A percentile compares a stretch with the other conserved stretches of the same genome.
Conservation (phyloP, 495 filamentous ascomycete genomes). For the Talaromyces wortmannii region DNA sequence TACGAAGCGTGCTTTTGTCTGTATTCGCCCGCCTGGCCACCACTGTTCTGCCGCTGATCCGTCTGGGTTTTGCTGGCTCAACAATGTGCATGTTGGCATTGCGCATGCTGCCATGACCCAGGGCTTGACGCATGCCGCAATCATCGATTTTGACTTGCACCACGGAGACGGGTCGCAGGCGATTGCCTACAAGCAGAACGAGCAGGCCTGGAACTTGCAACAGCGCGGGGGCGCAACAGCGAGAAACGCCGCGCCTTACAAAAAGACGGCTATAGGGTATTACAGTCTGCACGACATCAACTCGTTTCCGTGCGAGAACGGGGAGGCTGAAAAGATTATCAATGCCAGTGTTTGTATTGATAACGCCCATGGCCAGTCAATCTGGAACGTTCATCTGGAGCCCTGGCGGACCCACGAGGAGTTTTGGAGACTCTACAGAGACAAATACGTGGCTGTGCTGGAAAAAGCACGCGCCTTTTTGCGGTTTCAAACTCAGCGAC, state of each 20-base stretch:
- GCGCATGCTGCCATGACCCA: constrained; percentile 76
- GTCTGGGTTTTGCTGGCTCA: constrained; percentile 97
- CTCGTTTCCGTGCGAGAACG: constrained; percentile 88
- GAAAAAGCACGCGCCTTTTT: constrained; percentile 76
- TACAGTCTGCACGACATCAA: constrained; percentile 97
- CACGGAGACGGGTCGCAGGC: constrained; percentile 94
- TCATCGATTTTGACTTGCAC: constrained; percentile 94
- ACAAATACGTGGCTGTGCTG: constrained; percentile 65
- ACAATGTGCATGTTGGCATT: constrained; percentile 96
- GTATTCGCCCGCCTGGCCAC: constrained; percentile 81
- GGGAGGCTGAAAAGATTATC: constrained; percentile 81
- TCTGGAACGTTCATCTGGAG: constrained; percentile 95
- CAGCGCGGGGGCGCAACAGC: constrained; percentile 44
- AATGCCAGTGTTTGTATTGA: constrained; percentile 91
- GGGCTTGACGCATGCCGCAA: constrained; percentile 87
- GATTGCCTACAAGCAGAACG: constrained; percentile 45
- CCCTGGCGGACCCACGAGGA: constrained; percentile 73
- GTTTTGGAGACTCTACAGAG: constrained; percentile 83
- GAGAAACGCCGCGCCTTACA: constrained; percentile 62
- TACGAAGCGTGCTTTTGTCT: constrained; percentile 70
- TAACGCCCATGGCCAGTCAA: constrained; percentile 80
- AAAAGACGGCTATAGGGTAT: constrained; percentile 85
- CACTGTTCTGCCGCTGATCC: constrained; percentile 85
- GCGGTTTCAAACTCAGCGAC: constrained; percentile 55
- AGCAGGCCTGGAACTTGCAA: constrained; percentile 65